Evolutionary conservation across 331 rosid species (phyloP), one percentile per base, ranked within the genome.

Genomic region (Spiraea crenata): DNA sequence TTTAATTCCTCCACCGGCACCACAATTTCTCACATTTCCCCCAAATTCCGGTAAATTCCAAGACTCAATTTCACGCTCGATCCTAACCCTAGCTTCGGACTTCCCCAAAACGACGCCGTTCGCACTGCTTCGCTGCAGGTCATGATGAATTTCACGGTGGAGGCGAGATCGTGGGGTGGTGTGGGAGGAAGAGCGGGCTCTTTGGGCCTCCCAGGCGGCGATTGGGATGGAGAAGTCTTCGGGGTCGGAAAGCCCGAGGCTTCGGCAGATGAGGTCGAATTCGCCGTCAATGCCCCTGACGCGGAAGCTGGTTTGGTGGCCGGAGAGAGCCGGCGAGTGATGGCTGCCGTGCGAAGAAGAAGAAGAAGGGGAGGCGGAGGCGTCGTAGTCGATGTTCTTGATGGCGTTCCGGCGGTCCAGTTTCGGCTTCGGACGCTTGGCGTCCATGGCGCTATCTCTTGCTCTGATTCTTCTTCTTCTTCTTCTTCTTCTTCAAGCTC

Each of bases 181-280:
- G 54, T 40, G 38, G 57, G 71, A 55, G 70, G 80, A 9, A 20
- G 67, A 67, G 10, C 85, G 86, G 19, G 69, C 69, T 78, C 75
- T 79, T 9, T 81, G 77, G 31, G 89, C 89, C 62, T 84, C 86
- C 95, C 95, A 88, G 9, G 76, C 91, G 1, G 63, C 81, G 19
- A 82, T 5, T 9, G 95, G 91, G 55, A 88, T 88, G 0, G 76
- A 6, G 9, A 88, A 84, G 71, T 88, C 95, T 15, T 88, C 89
- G 3, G 89, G 89, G 0, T 90, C 90, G 4, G 91, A 85, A 34
- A 88, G 95, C 9, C 95, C 95, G 16, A 88, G 62, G 2, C 72
- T 60, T 4, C 71, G 83, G 75, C 84, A 82, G 69, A 86, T 88
- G 20, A 75, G 77, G 41, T 88, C 87, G 81, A 88, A 83, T 72